Evolutionary conservation across 2,329 filamentous ascomycete genomes (phyloP).

Genomic region (Calonectria pseudoreteaudii): DNA sequence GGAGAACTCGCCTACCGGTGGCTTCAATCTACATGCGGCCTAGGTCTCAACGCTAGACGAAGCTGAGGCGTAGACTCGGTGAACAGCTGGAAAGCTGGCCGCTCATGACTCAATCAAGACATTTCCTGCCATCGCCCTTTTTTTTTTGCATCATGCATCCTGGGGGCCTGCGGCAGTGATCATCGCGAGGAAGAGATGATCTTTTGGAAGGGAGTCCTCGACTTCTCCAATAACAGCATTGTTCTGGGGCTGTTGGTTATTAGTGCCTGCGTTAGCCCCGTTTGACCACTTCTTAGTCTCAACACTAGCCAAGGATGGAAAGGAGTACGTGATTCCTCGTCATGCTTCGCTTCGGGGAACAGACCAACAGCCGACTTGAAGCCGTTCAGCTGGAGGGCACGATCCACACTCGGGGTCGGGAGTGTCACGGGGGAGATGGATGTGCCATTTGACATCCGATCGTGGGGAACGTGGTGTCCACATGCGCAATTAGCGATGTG

Average conservation of each 20-base stretch:
- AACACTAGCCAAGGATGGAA: slow-evolving; percentile 8
- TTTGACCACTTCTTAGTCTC: neutral
- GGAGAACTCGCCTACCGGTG: neutral
- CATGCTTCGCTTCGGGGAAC: neutral
- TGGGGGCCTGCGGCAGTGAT: neutral
- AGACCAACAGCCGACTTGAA: neutral
- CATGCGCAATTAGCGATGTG: neutral
- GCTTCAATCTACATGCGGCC: neutral
- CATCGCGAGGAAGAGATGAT: neutral
- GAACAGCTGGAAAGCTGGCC: neutral
- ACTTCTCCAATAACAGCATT: neutral
- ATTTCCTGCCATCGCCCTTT: neutral
- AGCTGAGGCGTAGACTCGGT: neutral
- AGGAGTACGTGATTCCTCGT: neutral
- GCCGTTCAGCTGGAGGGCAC: neutral
- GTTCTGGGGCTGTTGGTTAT: neutral
- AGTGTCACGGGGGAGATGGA: neutral
- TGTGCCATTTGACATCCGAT: neutral
- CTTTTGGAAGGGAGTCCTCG: neutral
- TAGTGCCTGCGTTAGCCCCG: neutral
- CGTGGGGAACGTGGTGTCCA: neutral
- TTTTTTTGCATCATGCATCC: neutral
- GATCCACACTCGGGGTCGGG: neutral
- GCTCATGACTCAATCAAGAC: neutral
- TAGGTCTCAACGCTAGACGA: neutral